Base-by-base conservation (phyloP, 495 filamentous ascomycete species). In the Penicillium tannophilum region DNA sequence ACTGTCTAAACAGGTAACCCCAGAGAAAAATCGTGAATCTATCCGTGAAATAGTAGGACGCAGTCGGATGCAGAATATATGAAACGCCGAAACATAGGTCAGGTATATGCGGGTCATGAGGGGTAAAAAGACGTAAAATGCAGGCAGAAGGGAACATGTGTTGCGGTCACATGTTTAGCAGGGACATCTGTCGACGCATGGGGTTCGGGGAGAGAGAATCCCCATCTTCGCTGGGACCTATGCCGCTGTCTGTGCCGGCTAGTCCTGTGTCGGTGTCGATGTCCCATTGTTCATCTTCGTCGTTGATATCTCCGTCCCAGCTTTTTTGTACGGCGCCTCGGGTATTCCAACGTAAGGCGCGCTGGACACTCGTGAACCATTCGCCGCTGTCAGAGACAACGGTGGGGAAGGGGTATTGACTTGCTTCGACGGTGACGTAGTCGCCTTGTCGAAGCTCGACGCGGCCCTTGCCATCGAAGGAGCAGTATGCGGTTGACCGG, bases 381-480 rank as follows among this genome's bases (percentile, higher is more conserved):
- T 98, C 91, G 9, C 86, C 86, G 47, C 79, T 78, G 64, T 81
- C 76, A 36, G 89, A 84, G 48, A 93, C 87, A 17, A 98, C 92
- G 1, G 92, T 95, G 1, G 94, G 95, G 78, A 98, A 97, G 0
- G 94, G 94, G 68, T 96, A 98, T 66, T 93, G 90, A 41, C 88
- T 92, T 3, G 93, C 95, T 58, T 92, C 90, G 68, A 98, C 90
- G 46, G 91, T 95, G 63, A 98, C 93, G 66, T 91, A 90, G 73
- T 98, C 95, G 45, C 94, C 94, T 70, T 93, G 82, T 36, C 87
- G 84, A 28, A 98, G 84, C 73, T 98, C 95, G 12, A 97, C 83
- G 49, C 95, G 89, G 54, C 92, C 91, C 70, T 97, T 97, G 71
- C 94, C 94, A 71, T 98, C 94, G 64, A 98, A 98, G 39, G 90